Evolutionary conservation across 257 asterid genomes (phyloP).

Genomic region (Rhazya stricta): DNA sequence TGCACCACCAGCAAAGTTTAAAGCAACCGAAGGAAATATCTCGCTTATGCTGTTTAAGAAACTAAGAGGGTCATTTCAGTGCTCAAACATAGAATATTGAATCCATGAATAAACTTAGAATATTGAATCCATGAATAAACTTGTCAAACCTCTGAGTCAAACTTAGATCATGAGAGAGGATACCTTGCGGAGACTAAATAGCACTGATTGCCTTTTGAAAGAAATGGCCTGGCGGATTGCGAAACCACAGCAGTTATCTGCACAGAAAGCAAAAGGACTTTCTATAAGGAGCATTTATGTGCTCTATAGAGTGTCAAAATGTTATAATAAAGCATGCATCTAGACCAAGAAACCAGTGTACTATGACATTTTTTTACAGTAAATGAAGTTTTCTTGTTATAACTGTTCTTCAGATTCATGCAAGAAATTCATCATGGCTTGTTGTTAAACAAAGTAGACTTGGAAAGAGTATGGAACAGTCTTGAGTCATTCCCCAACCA

Average conservation of each 20-base stretch:
- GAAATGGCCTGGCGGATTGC: constrained; percentile 41
- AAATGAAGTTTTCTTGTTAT: neutral
- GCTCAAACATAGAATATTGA: neutral
- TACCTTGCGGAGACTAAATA: constrained; percentile 59
- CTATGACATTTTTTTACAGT: neutral
- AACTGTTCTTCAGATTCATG: neutral
- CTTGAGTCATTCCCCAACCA: neutral
- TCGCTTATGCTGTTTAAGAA: constrained; percentile 49
- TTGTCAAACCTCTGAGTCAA: neutral
- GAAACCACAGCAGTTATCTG: constrained; percentile 72
- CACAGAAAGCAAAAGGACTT: constrained; percentile 15
- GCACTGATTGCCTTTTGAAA: constrained; percentile 59
- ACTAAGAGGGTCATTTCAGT: constrained; percentile 15
- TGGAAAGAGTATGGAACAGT: neutral
- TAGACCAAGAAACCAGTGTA: neutral
- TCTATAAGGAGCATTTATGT: neutral
- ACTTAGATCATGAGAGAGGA: neutral
- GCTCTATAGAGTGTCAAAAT: neutral
- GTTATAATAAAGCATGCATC: neutral
- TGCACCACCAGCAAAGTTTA: constrained; percentile 74
- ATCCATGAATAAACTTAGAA: neutral
- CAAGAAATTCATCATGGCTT: neutral
- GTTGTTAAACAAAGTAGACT: neutral
- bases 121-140: neutral
- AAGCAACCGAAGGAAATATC: constrained; percentile 61